Evolutionary conservation across 768 basidiomycete species (phyloP).

Genomic region (Obba rivulosa): DNA sequence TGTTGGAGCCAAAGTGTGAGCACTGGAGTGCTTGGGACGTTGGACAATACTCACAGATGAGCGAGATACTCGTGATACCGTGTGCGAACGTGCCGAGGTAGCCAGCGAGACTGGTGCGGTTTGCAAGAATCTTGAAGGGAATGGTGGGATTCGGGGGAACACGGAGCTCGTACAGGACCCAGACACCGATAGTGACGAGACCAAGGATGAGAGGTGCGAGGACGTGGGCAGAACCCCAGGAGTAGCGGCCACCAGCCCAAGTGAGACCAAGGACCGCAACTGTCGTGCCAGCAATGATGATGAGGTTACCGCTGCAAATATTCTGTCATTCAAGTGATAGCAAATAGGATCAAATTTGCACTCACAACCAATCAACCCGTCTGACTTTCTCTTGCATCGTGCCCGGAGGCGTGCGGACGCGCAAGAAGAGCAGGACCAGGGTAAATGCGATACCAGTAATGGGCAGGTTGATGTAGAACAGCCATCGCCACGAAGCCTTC

Average conservation of each 20-base stretch:
- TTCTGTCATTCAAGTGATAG: not conserved
- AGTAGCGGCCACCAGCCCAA: constrained; percentile 29
- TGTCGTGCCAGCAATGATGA: constrained; percentile 16
- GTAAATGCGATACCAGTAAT: constrained; percentile 7
- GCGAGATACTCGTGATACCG: constrained; percentile 18
- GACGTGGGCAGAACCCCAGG: constrained; percentile 26
- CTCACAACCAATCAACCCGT: constrained; percentile 33
- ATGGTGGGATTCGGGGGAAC: constrained; percentile 17
- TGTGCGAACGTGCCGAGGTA: constrained; percentile 30
- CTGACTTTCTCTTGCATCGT: constrained; percentile 20
- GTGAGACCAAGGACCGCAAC: constrained; percentile 15
- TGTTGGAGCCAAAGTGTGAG: not conserved
- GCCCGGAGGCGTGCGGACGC: constrained; percentile 22
- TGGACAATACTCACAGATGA: constrained; percentile 15
- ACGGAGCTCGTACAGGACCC: not conserved
- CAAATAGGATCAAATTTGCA: not conserved
- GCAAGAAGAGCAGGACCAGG: constrained; percentile 11
- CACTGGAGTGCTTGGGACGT: not conserved
- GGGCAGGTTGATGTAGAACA: constrained; percentile 31
- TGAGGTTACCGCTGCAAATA: constrained; percentile 1
- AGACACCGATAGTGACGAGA: not conserved
- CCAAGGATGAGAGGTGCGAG: constrained; percentile 11
- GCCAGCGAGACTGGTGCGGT: constrained; percentile 10
- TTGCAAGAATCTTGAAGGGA: constrained; percentile 5
- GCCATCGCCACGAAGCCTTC: not conserved